phyloP scores from a whole-genome alignment of 768 basidiomycete species.

The Steccherinum ochraceum region DNA sequence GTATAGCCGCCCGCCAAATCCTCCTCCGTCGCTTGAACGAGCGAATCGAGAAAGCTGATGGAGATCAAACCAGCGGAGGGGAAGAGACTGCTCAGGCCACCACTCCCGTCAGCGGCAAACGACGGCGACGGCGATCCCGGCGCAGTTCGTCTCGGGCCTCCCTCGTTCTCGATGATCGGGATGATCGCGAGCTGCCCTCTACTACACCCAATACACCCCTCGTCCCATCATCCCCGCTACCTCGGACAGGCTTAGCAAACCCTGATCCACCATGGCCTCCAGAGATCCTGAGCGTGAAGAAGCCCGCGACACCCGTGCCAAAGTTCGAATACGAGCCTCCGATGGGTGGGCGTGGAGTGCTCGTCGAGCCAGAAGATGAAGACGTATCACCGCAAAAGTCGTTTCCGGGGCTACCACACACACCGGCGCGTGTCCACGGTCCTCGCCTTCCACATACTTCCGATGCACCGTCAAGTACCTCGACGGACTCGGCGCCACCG shows the following conservation, averaged over 20 bases:
- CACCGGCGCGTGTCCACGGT: conserved; percentile 32
- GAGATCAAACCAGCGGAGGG: conserved; percentile 38
- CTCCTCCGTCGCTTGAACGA: conserved; percentile 62
- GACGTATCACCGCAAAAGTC: conserved; percentile 31
- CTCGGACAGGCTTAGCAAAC: conserved; percentile 19
- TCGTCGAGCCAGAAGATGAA: conserved; percentile 70
- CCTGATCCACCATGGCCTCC: conserved; percentile 12
- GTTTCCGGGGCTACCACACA: conserved; percentile 34
- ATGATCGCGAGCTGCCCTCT: conserved; percentile 30
- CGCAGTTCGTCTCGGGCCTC: conserved; percentile 32
- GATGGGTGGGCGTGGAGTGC: conserved; percentile 48
- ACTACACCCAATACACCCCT: conserved; percentile 56
- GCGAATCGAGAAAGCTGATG: conserved; percentile 53
- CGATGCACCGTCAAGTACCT: conserved; percentile 42
- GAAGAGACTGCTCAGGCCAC: conserved; percentile 19
- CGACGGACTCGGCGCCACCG: conserved; percentile 37
- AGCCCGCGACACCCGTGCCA: neutral
- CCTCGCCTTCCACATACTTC: conserved; percentile 41
- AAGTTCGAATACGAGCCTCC: conserved; percentile 23
- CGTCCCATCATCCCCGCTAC: conserved; percentile 36
- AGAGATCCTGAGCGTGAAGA: neutral
- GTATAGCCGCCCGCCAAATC: conserved; percentile 62
- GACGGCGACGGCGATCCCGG: conserved; percentile 49
- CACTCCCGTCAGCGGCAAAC: conserved; percentile 42
- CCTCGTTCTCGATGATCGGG: conserved; percentile 40